Base-by-base conservation (phyloP, 768 basidiomycete species). In the Boletus barrowsii region DNA sequence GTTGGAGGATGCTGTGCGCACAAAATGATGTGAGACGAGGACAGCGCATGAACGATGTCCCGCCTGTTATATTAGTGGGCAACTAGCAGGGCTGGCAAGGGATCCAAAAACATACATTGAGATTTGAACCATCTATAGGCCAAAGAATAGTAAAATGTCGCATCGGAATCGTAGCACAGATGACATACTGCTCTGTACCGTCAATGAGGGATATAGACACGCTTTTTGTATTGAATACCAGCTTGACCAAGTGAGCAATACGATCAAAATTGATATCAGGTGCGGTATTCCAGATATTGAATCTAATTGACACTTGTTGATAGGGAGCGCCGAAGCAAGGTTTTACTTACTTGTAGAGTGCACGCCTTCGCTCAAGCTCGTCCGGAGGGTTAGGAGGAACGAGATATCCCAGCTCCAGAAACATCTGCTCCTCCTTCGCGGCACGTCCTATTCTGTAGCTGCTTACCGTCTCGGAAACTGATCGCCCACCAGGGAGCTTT, bases 201-300 rank as follows among this genome's bases (percentile, higher is more conserved):
- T 96, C 93, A n/a, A 93, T 79, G 36, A 96, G 73, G 9, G 87
- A 83, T 20, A 98, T 89, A 22, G 84, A 69, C 3, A 95, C 93
- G 14, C 88, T 86, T 67, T 90, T 90, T 2, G 93, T 90, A 64
- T 81, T 88, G 71, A 98, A 98, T 8, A 98, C 95, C 39, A 97
- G 75, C 73, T 95, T 95, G 39, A 89, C 90, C 26, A 98, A 80
- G 68, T 96, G 93, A 15, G 87, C 90, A 59, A 97, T 95, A 17
- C 95, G 83, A 70, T 97, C 94, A 66, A 98, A 97, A 67, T 96
- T 95, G 57, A 83, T 76, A 68, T 98, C 95, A 10, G 86, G 77
- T 15, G 85, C 84, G 0, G 93, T 94, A 58, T 90, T 83, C 81
- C 92, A 86, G 46, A 97, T 88, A 61, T 93, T 93, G 75, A 92